Percentiles rank a stretch among this genome's conserved stretches.
Conservation (phyloP, 2,329 filamentous ascomycete species). For the Monosporascus sp. region DNA sequence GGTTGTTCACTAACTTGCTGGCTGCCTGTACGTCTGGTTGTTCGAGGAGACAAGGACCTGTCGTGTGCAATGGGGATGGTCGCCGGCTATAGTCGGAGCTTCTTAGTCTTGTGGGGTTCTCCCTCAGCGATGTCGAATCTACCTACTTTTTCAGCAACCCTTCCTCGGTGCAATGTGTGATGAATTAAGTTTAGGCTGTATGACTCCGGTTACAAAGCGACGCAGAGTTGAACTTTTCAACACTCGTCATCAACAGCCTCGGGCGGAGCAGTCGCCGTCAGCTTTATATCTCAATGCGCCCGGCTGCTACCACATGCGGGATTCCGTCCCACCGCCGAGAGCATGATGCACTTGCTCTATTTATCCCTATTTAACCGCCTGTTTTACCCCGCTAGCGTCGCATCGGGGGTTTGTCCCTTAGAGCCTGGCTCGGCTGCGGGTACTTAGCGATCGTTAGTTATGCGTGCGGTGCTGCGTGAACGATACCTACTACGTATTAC, state of each 20-base stretch:
- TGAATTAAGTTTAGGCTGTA: too few species aligned
- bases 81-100: neutral
- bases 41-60: neutral
- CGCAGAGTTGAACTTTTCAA: too few species aligned
- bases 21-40: neutral
- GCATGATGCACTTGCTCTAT: constrained; percentile 17
- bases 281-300: neutral
- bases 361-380: constrained; percentile 34
- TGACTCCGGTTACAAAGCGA: too few species aligned
- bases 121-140: too few species aligned
- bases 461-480: neutral
- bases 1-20: neutral
- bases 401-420: neutral
- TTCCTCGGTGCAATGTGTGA: too few species aligned
- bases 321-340: constrained; percentile 17
- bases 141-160: too few species aligned
- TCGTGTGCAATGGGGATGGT: neutral
- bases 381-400: constrained; percentile 11
- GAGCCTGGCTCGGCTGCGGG: neutral
- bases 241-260: neutral
- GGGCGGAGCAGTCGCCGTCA: neutral
- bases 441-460: neutral
- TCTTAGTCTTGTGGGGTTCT: too few species aligned
- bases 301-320: neutral
- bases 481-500: neutral